Conservation (phyloP, 2,329 filamentous ascomycete species). For the Triangularia verruculosa region DNA sequence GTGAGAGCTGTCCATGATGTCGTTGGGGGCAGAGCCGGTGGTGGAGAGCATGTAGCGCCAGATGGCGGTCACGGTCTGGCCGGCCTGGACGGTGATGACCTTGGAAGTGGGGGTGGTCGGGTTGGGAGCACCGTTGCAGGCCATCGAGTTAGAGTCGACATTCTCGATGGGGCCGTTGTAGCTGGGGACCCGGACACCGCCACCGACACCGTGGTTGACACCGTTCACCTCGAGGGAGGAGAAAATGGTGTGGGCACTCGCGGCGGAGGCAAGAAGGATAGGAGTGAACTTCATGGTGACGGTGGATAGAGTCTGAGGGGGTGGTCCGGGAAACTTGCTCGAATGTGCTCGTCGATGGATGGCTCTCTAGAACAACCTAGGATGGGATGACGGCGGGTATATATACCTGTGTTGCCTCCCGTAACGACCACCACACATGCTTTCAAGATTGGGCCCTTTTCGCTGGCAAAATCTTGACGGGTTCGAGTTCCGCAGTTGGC, state of each 20-base stretch:
- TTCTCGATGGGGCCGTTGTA: slow-evolving; percentile 30
- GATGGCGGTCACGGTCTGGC: slow-evolving; percentile 26
- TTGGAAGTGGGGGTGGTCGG: slow-evolving; percentile 24
- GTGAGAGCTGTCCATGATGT: slow-evolving; percentile 29
- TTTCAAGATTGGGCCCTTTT: not conserved
- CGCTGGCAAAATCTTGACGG: not conserved
- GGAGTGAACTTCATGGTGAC: slow-evolving; percentile 25
- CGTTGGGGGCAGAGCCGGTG: slow-evolving; percentile 27
- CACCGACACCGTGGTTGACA: slow-evolving; percentile 27
- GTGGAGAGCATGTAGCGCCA: slow-evolving; percentile 29
- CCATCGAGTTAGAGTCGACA: slow-evolving; percentile 26
- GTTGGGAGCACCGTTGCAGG: slow-evolving; percentile 29
- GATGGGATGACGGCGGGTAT: not conserved
- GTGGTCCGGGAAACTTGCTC: slow-evolving; percentile 6
- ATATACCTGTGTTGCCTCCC: not conserved
- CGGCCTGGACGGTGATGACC: slow-evolving; percentile 29
- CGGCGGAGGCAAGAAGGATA: slow-evolving; percentile 22
- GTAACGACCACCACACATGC: not conserved
- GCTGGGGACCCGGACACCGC: slow-evolving; percentile 26
- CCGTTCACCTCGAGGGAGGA: slow-evolving; percentile 25
- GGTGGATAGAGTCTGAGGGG: not conserved
- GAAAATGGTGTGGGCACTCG: slow-evolving; percentile 29
- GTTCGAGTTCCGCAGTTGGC: not conserved
- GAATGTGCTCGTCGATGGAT: slow-evolving; percentile 3
- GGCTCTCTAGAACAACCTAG: not conserved